A percentile compares a stretch with the other conserved stretches of the same genome.
Evolutionary conservation across 768 basidiomycete genomes (phyloP).

Genomic region (Boletus eberwhitei): DNA sequence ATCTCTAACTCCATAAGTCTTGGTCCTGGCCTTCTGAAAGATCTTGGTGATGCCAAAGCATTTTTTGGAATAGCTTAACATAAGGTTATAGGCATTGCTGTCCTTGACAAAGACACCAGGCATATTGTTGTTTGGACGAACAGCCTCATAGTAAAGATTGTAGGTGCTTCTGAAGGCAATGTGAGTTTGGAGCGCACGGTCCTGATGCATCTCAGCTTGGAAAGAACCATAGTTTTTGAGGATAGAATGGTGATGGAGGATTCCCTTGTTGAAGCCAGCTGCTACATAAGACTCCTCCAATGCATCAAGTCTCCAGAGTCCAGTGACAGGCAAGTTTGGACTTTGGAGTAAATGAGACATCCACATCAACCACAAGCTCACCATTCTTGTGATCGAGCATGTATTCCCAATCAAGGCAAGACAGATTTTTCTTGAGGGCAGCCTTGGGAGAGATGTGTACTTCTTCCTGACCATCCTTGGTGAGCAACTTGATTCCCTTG

Average conservation of each 20-base stretch:
- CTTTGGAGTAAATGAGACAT: background rate
- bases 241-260: constrained; percentile 6
- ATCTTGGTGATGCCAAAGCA: too few relatives aligned
- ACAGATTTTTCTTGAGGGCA: background rate
- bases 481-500: constrained; percentile 19
- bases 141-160: too few relatives aligned
- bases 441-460: background rate
- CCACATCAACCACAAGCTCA: constrained; percentile 2
- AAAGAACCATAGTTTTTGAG: background rate
- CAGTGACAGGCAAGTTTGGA: background rate
- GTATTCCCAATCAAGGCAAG: constrained; percentile 5
- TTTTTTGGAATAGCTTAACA: too few relatives aligned
- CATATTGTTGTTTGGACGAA: too few relatives aligned
- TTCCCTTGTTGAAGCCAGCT: background rate
- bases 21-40: background rate
- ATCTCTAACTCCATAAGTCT: background rate
- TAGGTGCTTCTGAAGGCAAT: too few relatives aligned
- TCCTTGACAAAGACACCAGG: too few relatives aligned
- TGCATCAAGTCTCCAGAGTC: constrained; percentile 8
- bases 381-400: constrained; percentile 2
- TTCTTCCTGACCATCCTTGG: constrained; percentile 1
- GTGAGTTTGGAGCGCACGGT: too few relatives aligned
- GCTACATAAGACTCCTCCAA: constrained; percentile 8
- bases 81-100: too few relatives aligned
- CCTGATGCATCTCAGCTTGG: too few relatives aligned